Conservation (phyloP, 139 green algal genomes). For the Choricystis sp. region DNA sequence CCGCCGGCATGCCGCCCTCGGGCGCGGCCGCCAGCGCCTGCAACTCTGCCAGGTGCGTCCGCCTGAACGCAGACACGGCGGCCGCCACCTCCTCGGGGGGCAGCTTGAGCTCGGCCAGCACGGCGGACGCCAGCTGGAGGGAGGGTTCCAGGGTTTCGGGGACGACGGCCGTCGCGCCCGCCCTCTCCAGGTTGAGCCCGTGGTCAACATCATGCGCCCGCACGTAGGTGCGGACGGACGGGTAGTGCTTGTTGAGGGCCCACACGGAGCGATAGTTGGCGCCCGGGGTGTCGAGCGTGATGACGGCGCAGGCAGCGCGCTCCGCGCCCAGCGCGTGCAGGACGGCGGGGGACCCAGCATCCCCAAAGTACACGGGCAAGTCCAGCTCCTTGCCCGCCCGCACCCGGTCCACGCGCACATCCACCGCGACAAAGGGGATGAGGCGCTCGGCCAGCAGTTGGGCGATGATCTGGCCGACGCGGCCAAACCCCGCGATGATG, state of each 20-base stretch:
- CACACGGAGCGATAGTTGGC: slow-evolving; percentile 90
- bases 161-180: slow-evolving; percentile 84
- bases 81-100: slow-evolving; percentile 55
- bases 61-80: slow-evolving; percentile 48
- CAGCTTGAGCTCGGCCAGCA: slow-evolving; percentile 69
- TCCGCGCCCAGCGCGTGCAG: slow-evolving; percentile 65
- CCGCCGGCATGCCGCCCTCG: neutral
- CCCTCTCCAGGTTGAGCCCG: slow-evolving; percentile 89
- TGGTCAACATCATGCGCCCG: slow-evolving; percentile 88
- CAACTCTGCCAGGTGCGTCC: slow-evolving; percentile 38
- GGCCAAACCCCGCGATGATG: slow-evolving; percentile 85
- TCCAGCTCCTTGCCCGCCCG: slow-evolving; percentile 59
- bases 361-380: slow-evolving; percentile 95
- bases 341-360: slow-evolving; percentile 64
- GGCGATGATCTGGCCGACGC: slow-evolving; percentile 75
- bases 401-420: slow-evolving; percentile 58
- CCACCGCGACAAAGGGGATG: slow-evolving; percentile 94
- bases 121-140: slow-evolving; percentile 84
- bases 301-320: slow-evolving; percentile 73
- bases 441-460: slow-evolving; percentile 85
- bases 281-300: slow-evolving; percentile 61
- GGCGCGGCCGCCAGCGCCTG: slow-evolving; percentile 12
- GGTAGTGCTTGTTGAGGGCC: slow-evolving; percentile 83
- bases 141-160: slow-evolving; percentile 92
- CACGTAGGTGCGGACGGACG: slow-evolving; percentile 83